These are phyloP conservation scores for Schwanniomyces etchellsii DNA, from an alignment of 1,139 yeast species.

Conservation along the genomic window DNA sequence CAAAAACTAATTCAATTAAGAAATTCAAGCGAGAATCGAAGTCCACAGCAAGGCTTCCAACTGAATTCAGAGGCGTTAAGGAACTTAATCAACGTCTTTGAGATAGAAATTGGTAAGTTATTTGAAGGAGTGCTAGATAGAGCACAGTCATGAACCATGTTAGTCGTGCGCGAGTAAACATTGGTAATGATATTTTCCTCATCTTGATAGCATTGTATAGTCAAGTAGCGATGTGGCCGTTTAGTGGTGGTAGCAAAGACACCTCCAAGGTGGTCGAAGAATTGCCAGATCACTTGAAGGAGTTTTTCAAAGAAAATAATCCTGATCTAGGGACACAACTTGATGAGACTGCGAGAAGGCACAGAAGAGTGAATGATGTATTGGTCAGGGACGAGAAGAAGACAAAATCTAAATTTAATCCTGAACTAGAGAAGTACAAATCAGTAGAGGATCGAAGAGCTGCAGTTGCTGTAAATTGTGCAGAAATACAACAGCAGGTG, in stretches of 20 bases:
- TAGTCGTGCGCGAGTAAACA: slow-evolving; percentile 3
- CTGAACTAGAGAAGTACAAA: slow-evolving; percentile 30
- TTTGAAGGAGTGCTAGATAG: slow-evolving; percentile 38
- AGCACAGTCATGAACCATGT: slow-evolving; percentile 1
- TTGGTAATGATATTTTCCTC: no score
- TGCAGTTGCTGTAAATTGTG: slow-evolving; percentile 33
- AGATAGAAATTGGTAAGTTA: slow-evolving; percentile 31
- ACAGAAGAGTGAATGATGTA: slow-evolving; percentile 12
- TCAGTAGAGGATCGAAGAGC: slow-evolving; percentile 18
- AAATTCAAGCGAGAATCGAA: neutral
- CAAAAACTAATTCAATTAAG: neutral
- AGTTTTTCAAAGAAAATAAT: slow-evolving; percentile 27
- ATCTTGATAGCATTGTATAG: no score
- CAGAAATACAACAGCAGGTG: slow-evolving; percentile 36
- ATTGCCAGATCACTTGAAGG: slow-evolving; percentile 23
- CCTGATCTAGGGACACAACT: slow-evolving; percentile 25
- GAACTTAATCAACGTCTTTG: slow-evolving; percentile 15
- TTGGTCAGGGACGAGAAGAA: slow-evolving; percentile 13
- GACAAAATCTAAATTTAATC: slow-evolving; percentile 13
- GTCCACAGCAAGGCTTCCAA: no score
- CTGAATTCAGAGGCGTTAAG: neutral
- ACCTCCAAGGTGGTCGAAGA: slow-evolving; percentile 20
- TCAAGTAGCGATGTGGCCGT: slow-evolving; percentile 17
- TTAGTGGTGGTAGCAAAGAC: slow-evolving; percentile 11
- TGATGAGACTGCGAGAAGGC: slow-evolving; percentile 18